These are phyloP conservation scores for Mortierella sp. DNA, from an alignment of 371 early-diverging fungal species.

Conservation along the genomic window DNA sequence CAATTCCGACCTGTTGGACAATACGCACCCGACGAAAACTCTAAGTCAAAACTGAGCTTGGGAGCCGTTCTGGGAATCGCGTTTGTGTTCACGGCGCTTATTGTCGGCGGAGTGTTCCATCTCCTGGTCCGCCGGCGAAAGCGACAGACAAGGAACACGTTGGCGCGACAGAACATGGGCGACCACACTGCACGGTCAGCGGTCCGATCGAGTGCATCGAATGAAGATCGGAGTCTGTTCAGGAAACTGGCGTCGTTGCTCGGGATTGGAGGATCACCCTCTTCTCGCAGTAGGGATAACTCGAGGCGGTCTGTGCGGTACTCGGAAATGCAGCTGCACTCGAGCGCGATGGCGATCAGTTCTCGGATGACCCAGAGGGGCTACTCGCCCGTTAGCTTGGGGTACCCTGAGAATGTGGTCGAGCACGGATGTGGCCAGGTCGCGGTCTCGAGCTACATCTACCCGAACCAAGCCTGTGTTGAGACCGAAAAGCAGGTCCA, in stretches of 20 bases:
- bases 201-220: constrained; percentile 22
- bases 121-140: constrained; percentile 44
- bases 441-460: constrained; percentile 47
- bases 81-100: constrained; percentile 27
- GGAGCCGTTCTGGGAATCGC: constrained; percentile 51
- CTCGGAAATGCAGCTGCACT: constrained; percentile 51
- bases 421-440: constrained; percentile 53
- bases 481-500: constrained; percentile 44
- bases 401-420: constrained; percentile 48
- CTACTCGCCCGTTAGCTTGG: constrained; percentile 46
- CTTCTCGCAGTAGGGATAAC: neutral
- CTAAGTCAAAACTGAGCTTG: constrained; percentile 16
- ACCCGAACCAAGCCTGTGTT: constrained; percentile 57
- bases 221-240: constrained; percentile 23
- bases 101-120: constrained; percentile 44
- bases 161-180: constrained; percentile 44
- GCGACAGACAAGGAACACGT: constrained; percentile 43
- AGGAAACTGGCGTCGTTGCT: constrained; percentile 15
- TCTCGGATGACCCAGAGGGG: constrained; percentile 49
- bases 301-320: constrained; percentile 33
- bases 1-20: constrained; percentile 27
- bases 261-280: constrained; percentile 16
- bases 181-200: constrained; percentile 48
- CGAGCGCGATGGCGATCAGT: constrained; percentile 39
- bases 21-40: neutral